A percentile compares a stretch with the other conserved stretches of the same genome.
These are phyloP conservation scores for Pseudogymnoascus sp. DNA, from an alignment of 2,329 filamentous ascomycete species.

Conservation along the genomic window DNA sequence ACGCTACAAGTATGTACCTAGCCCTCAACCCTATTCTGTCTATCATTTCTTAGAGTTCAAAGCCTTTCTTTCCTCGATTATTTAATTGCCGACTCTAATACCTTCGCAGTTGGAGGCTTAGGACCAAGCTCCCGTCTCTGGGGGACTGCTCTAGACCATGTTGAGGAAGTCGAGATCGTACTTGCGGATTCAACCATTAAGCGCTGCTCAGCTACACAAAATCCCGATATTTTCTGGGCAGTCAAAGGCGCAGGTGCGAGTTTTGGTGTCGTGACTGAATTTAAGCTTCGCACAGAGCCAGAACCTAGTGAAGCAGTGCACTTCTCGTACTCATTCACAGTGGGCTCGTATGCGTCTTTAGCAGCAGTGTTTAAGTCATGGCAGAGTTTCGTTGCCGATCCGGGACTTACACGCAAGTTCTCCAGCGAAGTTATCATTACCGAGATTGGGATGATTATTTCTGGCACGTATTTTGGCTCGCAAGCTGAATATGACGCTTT, in stretches of 20 bases:
- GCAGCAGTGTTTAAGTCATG: slow-evolving; percentile 47
- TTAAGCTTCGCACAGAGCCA: slow-evolving; percentile 40
- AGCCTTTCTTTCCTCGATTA: neutral
- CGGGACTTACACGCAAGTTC: slow-evolving; percentile 50
- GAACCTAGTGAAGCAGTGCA: slow-evolving; percentile 50
- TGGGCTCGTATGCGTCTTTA: slow-evolving; percentile 41
- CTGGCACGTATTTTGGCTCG: slow-evolving; percentile 55
- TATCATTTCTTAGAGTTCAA: slow-evolving; percentile 30
- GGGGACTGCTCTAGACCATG: slow-evolving; percentile 44
- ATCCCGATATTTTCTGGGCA: slow-evolving; percentile 28
- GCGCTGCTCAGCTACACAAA: slow-evolving; percentile 21
- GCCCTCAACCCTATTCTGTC: slow-evolving; percentile 21
- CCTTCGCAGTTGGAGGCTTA: slow-evolving; percentile 30
- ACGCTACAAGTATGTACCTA: slow-evolving; percentile 44
- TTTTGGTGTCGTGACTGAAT: slow-evolving; percentile 31
- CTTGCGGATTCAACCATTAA: slow-evolving; percentile 28
- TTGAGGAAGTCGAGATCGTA: slow-evolving; percentile 41
- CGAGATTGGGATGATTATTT: slow-evolving; percentile 48
- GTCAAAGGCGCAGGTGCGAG: slow-evolving; percentile 30
- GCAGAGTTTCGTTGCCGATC: slow-evolving; percentile 50
- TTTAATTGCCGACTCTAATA: slow-evolving; percentile 27
- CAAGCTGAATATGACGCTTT: slow-evolving; percentile 46
- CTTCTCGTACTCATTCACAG: slow-evolving; percentile 50
- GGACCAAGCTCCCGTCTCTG: slow-evolving; percentile 40
- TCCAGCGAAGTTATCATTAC: slow-evolving; percentile 49